Evolutionary conservation across 257 asterid species (phyloP).

Genomic region (Primulina eburnea): DNA sequence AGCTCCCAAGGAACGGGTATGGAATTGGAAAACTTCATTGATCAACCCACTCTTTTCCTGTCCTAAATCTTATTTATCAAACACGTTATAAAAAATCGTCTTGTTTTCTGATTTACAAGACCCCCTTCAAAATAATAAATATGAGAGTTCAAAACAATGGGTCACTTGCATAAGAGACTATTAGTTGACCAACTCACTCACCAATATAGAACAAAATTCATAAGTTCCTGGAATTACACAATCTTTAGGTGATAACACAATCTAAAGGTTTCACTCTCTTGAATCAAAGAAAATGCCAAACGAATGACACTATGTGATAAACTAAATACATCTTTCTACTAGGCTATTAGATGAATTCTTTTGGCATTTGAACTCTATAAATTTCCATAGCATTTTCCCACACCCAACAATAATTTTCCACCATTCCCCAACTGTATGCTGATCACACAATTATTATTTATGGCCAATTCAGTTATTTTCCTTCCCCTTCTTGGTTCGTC

Average conservation of each 20-base stretch:
- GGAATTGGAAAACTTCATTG: background rate
- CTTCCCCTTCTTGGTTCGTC: constrained; percentile 10
- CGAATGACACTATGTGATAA: background rate
- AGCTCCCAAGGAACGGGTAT: background rate
- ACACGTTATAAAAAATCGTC: background rate
- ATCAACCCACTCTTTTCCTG: background rate
- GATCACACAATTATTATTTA: constrained; percentile 3
- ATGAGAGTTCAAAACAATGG: too few species aligned
- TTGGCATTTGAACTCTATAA: background rate
- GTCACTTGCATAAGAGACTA: background rate
- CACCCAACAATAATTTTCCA: background rate
- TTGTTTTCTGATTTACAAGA: background rate
- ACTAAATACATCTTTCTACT: background rate
- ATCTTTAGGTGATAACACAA: background rate
- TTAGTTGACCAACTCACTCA: background rate
- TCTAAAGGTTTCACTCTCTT: background rate
- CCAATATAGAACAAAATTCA: background rate
- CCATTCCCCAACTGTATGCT: background rate
- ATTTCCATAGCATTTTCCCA: background rate
- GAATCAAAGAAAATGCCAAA: constrained; percentile 14
- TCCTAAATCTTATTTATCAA: background rate
- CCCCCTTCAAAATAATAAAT: background rate
- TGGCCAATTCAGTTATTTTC: constrained; percentile 16
- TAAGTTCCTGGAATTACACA: background rate
- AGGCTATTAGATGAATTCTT: background rate